Base-by-base conservation (phyloP, 208 protist genomes). In the Porcisia hertigi region DNA sequence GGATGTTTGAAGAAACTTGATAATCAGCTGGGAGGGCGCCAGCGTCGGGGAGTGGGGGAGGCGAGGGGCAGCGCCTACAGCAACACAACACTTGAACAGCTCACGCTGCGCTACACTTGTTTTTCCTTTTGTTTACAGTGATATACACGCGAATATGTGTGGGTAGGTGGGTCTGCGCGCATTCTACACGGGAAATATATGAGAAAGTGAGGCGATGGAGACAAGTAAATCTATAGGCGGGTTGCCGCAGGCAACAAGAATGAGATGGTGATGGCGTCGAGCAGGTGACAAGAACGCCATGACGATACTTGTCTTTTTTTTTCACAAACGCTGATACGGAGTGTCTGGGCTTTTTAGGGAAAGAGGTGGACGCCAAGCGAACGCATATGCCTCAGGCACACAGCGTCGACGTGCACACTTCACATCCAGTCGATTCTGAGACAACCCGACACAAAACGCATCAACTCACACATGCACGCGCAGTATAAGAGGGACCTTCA, bases 151-250 rank as follows among this genome's bases (percentile, higher is more conserved):
- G n/a, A 64, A n/a, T 52, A n/a, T 65, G 66, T 53, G 53, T 54
- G 60, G 43, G 59, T 76, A 76, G 47, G 36, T 60, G 20, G 20
- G 64, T 30, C 23, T 3, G 41, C 12, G 64, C n/a, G 64, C 49
- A n/a, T 69, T 30, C 30, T 65, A 11, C 5, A 14, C 34, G 23
- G 9, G 20, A 43, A 65, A 16, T 1, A 43, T 25, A 20, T 43
- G 16, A 16, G 18, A 69, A 36, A 69, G 36, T 11, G 30, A 53
- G 43, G 49, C 18, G 64, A 53, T n/a, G 23, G 63, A 6, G 34
- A 43, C 43, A n/a, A 34, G 18, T 20, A 34, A 53, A 11, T 4
- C 20, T 30, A 69, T 20, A 53, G 1, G 41, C 45, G 64, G 3
- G 64, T 36, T 20, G 64, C 25, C 1, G 36, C 18, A 65, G 30